Evolutionary conservation across 106 monocot species (phyloP).

Genomic region (Posidonia australis): DNA sequence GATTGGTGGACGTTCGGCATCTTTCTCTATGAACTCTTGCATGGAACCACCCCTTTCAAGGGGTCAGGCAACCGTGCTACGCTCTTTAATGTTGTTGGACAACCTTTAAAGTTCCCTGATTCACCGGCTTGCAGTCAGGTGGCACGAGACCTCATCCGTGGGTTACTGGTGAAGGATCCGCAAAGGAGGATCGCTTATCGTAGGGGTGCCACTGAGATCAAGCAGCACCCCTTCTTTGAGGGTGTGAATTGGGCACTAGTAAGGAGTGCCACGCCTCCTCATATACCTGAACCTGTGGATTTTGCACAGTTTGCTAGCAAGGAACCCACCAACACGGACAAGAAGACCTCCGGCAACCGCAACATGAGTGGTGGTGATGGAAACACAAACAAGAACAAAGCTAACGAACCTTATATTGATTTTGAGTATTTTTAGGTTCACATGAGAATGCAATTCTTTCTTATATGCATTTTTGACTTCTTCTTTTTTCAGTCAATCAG

Average conservation of each 20-base stretch:
- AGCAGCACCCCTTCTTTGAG: slow-evolving; percentile 26
- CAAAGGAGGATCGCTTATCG: slow-evolving; percentile 16
- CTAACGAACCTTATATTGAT: neutral
- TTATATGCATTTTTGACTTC: too few species aligned
- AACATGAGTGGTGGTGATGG: too few species aligned
- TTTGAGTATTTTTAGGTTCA: slow-evolving; percentile 6
- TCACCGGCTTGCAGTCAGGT: slow-evolving; percentile 1
- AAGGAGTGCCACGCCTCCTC: slow-evolving; percentile 14
- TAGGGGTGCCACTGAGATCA: slow-evolving; percentile 22
- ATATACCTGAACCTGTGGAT: slow-evolving; percentile 16
- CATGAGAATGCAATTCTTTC: neutral
- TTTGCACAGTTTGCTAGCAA: slow-evolving; percentile 2
- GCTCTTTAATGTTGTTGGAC: slow-evolving; percentile 18
- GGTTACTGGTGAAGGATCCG: slow-evolving; percentile 21
- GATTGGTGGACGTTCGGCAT: slow-evolving; percentile 29
- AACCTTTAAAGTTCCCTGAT: slow-evolving; percentile 21
- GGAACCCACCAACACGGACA: neutral
- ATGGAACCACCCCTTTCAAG: slow-evolving; percentile 19
- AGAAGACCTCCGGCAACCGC: neutral
- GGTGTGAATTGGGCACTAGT: slow-evolving; percentile 23
- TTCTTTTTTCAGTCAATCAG: neutral
- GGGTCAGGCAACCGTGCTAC: slow-evolving; percentile 15
- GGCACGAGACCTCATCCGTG: slow-evolving; percentile 16
- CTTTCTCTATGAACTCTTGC: slow-evolving; percentile 21
- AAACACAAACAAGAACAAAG: neutral